Evolutionary conservation across 108 stramenopile genomes (phyloP).

Genomic region (Skeletonema menzelii): DNA sequence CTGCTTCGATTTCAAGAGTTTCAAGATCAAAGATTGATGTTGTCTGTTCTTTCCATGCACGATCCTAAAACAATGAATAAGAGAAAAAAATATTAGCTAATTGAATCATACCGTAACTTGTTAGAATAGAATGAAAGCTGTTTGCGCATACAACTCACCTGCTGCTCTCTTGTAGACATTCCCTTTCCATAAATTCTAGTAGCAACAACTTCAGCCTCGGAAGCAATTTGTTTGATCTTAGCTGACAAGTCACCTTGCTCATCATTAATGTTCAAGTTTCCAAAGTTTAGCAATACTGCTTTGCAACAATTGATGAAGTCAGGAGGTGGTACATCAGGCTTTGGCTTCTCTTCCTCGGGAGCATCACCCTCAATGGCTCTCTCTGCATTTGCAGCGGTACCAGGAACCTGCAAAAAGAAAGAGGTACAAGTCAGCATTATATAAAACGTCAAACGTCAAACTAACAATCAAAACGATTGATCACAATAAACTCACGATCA

Average conservation of each 20-base stretch:
- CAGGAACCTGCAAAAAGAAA: slow-evolving; percentile 52
- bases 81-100: neutral
- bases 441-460: neutral
- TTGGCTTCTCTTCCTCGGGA: slow-evolving; percentile 79
- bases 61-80: slow-evolving; percentile 49
- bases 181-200: slow-evolving; percentile 90
- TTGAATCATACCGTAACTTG: neutral
- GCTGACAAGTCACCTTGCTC: slow-evolving; percentile 81
- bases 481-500: slow-evolving; percentile 55
- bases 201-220: slow-evolving; percentile 87
- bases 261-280: slow-evolving; percentile 75
- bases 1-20: slow-evolving; percentile 85
- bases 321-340: slow-evolving; percentile 88
- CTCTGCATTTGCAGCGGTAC: slow-evolving; percentile 82
- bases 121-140: neutral
- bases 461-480: neutral
- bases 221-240: slow-evolving; percentile 75
- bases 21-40: slow-evolving; percentile 91
- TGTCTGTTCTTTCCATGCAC: slow-evolving; percentile 82
- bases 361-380: slow-evolving; percentile 82
- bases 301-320: slow-evolving; percentile 91
- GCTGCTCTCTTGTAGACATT: slow-evolving; percentile 84
- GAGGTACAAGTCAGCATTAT: neutral
- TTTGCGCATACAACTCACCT: slow-evolving; percentile 38
- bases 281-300: slow-evolving; percentile 88